Evolutionary conservation across 2,329 filamentous ascomycete species (phyloP).

Genomic region (Penicillium decumbens): DNA sequence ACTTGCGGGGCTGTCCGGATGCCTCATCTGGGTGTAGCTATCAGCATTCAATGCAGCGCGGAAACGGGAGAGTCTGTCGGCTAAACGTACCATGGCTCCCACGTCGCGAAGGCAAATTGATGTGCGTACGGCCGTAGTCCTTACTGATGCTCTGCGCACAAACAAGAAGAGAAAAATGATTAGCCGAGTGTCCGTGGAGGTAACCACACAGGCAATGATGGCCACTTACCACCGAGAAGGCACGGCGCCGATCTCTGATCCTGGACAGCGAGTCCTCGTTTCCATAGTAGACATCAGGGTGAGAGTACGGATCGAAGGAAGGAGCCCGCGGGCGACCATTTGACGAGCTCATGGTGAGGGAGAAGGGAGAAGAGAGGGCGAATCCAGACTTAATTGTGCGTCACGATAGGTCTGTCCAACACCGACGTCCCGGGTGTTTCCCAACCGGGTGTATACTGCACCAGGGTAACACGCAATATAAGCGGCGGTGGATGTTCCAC

Average conservation of each 20-base stretch:
- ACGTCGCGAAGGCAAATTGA: slow-evolving; percentile 36
- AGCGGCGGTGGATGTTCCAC: neutral
- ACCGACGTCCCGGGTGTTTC: slow-evolving; percentile 15
- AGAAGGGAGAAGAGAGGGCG: slow-evolving; percentile 1
- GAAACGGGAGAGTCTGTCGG: neutral
- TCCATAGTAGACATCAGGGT: slow-evolving; percentile 58
- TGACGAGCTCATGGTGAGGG: slow-evolving; percentile 39
- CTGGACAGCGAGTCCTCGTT: slow-evolving; percentile 45
- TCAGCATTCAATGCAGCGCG: slow-evolving; percentile 8
- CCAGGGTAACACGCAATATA: neutral
- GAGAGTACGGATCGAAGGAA: slow-evolving; percentile 54
- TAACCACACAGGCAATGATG: slow-evolving; percentile 9
- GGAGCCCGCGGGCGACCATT: slow-evolving; percentile 37
- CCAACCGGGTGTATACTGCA: neutral
- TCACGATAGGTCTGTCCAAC: slow-evolving; percentile 18
- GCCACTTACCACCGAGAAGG: slow-evolving; percentile 53
- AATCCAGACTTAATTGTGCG: slow-evolving; percentile 17
- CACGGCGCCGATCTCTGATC: slow-evolving; percentile 47
- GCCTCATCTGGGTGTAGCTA: slow-evolving; percentile 60
- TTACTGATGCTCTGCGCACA: slow-evolving; percentile 26
- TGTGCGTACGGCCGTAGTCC: slow-evolving; percentile 35
- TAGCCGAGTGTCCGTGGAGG: slow-evolving; percentile 10
- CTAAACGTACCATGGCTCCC: slow-evolving; percentile 43
- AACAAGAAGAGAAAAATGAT: slow-evolving; percentile 5
- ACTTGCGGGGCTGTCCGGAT: slow-evolving; percentile 65